Conservation (phyloP, 768 basidiomycete genomes). For the Phylloporus sp. region DNA sequence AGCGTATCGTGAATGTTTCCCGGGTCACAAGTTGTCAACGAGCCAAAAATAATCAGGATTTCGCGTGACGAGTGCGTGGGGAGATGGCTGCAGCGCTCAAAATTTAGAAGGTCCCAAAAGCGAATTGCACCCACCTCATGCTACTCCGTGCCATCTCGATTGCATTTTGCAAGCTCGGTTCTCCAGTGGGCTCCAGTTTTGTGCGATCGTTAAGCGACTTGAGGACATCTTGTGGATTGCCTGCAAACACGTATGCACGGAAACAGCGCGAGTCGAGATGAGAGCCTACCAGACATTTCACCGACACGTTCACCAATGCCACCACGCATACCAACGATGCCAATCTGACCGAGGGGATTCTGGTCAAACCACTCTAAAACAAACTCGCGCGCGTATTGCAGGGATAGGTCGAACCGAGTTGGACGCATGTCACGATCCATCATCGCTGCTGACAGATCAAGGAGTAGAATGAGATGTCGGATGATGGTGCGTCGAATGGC, state of each 20-base stretch:
- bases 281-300: conserved; percentile 80
- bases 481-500: conserved; percentile 95
- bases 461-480: conserved; percentile 86
- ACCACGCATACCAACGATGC: conserved; percentile 87
- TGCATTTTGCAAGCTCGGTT: conserved; percentile 94
- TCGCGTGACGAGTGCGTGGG: conserved; percentile 96
- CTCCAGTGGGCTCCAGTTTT: conserved; percentile 85
- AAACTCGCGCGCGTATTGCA: conserved; percentile 90
- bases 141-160: conserved; percentile 94
- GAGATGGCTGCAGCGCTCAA: conserved; percentile 64
- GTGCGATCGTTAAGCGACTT: conserved; percentile 80
- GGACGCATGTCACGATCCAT: conserved; percentile 95
- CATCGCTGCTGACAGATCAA: conserved; percentile 92
- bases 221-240: conserved; percentile 96
- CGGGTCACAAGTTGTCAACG: conserved; percentile 94
- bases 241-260: conserved; percentile 36
- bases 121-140: conserved; percentile 64
- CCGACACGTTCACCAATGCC: conserved; percentile 88
- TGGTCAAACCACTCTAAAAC: conserved; percentile 98
- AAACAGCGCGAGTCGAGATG: neutral
- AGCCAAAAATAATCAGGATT: conserved; percentile 90
- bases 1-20: conserved; percentile 94
- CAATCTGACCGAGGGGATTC: conserved; percentile 96
- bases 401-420: conserved; percentile 84
- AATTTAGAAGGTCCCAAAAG: neutral